Evolutionary conservation across 768 basidiomycete species (phyloP).

Genomic region (Botryobasidium botryosum): DNA sequence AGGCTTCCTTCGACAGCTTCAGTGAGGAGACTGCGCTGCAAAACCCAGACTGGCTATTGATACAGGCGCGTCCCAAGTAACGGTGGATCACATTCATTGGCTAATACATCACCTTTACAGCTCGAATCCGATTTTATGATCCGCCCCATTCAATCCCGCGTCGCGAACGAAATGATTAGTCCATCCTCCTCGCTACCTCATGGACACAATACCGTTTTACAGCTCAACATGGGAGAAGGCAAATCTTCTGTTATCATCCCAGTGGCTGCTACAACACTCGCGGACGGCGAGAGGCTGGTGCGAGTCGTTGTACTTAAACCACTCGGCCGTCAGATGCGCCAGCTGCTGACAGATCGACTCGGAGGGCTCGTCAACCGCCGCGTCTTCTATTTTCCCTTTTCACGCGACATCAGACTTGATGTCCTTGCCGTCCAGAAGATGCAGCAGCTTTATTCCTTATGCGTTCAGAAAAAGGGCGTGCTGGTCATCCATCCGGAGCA

Average conservation of each 20-base stretch:
- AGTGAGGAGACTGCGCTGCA: no score
- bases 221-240: slow-evolving; percentile 45
- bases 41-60: slow-evolving; percentile 30
- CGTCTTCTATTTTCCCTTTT: slow-evolving; percentile 35
- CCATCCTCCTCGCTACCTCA: no score
- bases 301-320: slow-evolving; percentile 35
- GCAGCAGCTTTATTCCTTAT: slow-evolving; percentile 22
- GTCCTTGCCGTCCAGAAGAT: slow-evolving; percentile 14
- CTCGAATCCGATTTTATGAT: slow-evolving; percentile 29
- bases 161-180: slow-evolving; percentile 32
- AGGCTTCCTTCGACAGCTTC: slow-evolving; percentile 21
- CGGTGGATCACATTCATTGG: not conserved
- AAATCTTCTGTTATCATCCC: slow-evolving; percentile 39
- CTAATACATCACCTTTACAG: slow-evolving; percentile 16
- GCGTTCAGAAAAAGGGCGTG: slow-evolving; percentile 26
- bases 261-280: slow-evolving; percentile 24
- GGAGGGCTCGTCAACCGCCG: slow-evolving; percentile 30
- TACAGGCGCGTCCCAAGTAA: slow-evolving; percentile 22
- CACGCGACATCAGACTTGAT: slow-evolving; percentile 23
- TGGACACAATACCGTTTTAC: slow-evolving; percentile 24
- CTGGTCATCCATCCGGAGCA: slow-evolving; percentile 38
- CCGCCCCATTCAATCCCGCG: slow-evolving; percentile 26
- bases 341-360: slow-evolving; percentile 27
- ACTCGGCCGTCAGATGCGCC: slow-evolving; percentile 17
- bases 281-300: slow-evolving; percentile 28